Percentiles rank a stretch among this genome's conserved stretches.
These are phyloP conservation scores for Hapsidospora chrysogenum DNA, from an alignment of 495 filamentous ascomycete genomes.

Conservation along the genomic window DNA sequence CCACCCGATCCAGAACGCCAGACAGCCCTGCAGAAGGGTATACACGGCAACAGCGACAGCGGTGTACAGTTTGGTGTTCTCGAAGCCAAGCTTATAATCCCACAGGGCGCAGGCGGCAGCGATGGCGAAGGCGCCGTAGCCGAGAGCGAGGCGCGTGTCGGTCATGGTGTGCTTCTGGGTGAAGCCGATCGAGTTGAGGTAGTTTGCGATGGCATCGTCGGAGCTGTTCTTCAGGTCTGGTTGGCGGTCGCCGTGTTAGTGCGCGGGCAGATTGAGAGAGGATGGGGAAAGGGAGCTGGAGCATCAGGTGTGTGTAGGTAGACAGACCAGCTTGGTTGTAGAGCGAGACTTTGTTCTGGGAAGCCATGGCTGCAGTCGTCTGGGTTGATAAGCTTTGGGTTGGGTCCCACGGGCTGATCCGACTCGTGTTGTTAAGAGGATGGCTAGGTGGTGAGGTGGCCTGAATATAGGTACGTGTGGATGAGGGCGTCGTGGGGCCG, in stretches of 20 bases:
- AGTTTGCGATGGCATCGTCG: slow-evolving; percentile 87
- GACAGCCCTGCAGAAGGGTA: slow-evolving; percentile 56
- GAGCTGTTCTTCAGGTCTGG: slow-evolving; percentile 90
- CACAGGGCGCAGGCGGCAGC: slow-evolving; percentile 71
- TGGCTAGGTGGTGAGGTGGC: too few relatives aligned
- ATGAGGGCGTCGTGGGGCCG: too few relatives aligned
- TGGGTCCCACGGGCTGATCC: too few relatives aligned
- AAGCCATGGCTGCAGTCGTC: slow-evolving; percentile 9
- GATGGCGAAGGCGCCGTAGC: slow-evolving; percentile 68
- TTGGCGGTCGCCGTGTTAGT: slow-evolving; percentile 1
- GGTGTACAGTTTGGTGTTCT: slow-evolving; percentile 59
- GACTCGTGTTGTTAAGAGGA: too few relatives aligned
- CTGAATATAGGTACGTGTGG: too few relatives aligned
- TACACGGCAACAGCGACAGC: slow-evolving; percentile 62
- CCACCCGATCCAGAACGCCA: slow-evolving; percentile 75
- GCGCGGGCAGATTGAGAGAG: slow-evolving; percentile 8
- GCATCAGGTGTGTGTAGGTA: not conserved
- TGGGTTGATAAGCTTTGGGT: too few relatives aligned
- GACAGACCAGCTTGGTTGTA: slow-evolving; percentile 46
- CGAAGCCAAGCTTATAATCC: slow-evolving; percentile 84
- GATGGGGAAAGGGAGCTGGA: slow-evolving; percentile 1
- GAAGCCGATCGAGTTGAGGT: slow-evolving; percentile 73
- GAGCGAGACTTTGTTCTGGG: slow-evolving; percentile 47
- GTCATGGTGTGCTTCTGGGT: slow-evolving; percentile 60
- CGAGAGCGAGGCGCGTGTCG: slow-evolving; percentile 67